These are phyloP conservation scores for Wakefieldia striispora DNA, from an alignment of 768 basidiomycete genomes.

Conservation along the genomic window DNA sequence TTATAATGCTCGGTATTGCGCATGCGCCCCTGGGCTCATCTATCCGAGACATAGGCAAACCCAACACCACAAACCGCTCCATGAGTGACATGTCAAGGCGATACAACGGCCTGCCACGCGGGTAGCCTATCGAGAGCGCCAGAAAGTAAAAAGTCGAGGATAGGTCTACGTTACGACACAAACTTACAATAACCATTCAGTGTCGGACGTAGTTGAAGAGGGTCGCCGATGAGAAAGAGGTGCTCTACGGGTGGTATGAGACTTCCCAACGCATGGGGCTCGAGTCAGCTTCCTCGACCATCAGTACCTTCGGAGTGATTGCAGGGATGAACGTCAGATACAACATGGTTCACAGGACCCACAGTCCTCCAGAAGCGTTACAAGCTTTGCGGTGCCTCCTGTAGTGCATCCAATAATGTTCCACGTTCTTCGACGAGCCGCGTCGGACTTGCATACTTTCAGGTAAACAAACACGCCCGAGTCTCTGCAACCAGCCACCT, in stretches of 20 bases:
- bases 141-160: not conserved
- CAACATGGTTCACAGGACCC: not conserved
- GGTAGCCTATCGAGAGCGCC: conserved; percentile 71
- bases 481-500: too few species aligned
- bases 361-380: too few species aligned
- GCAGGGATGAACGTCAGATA: not conserved
- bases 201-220: conserved; percentile 69
- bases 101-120: conserved; percentile 51
- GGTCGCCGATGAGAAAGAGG: conserved; percentile 79
- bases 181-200: conserved; percentile 58
- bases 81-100: conserved; percentile 73
- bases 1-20: conserved; percentile 57
- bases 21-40: conserved; percentile 77
- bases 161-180: not conserved
- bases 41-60: conserved; percentile 66
- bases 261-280: conserved; percentile 67
- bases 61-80: conserved; percentile 61
- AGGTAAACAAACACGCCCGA: too few species aligned
- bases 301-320: conserved; percentile 61
- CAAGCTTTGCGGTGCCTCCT: too few species aligned
- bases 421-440: too few species aligned
- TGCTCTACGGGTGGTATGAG: conserved; percentile 68
- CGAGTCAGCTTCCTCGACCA: conserved; percentile 80
- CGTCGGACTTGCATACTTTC: too few species aligned
- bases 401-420: too few species aligned